Evolutionary conservation across 2,329 filamentous ascomycete species (phyloP).

Genomic region (Trichoderma gracile): DNA sequence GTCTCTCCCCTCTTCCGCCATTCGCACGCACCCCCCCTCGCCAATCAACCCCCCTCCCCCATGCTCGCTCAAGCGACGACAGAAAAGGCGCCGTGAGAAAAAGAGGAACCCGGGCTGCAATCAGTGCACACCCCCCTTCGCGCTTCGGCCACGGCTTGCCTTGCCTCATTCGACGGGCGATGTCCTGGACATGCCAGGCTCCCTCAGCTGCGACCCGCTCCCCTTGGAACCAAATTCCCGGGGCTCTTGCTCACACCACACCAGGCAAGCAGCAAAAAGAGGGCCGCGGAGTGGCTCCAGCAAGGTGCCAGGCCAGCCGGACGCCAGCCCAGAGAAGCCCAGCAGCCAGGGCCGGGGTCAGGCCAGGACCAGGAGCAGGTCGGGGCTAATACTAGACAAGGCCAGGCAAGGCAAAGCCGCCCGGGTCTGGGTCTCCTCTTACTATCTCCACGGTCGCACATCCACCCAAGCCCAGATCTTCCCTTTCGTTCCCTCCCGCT

Average conservation of each 20-base stretch:
- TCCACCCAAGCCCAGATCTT: conserved; percentile 20
- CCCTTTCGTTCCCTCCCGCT: conserved; percentile 6
- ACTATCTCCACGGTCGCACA: conserved; percentile 23
- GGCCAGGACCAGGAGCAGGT: too few relatives aligned
- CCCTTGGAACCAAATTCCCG: conserved; percentile 24
- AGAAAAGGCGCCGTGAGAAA: background rate
- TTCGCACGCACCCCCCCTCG: conserved; percentile 5
- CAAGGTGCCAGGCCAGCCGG: background rate
- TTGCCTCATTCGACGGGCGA: conserved; percentile 24
- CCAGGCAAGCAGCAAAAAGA: background rate
- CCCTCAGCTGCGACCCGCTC: conserved; percentile 26
- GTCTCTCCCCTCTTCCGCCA: background rate
- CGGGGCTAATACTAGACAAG: too few relatives aligned
- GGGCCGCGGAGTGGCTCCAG: background rate
- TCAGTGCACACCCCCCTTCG: conserved; percentile 6
- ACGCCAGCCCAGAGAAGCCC: background rate
- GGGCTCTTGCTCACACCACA: conserved; percentile 20
- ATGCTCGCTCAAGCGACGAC: background rate
- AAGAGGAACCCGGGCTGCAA: background rate
- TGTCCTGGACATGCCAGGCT: conserved; percentile 24
- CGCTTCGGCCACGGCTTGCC: conserved; percentile 26
- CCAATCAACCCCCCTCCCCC: background rate
- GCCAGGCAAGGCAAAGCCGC: background rate
- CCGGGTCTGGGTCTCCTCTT: conserved; percentile 8
- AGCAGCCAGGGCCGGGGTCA: background rate